Evolutionary conservation across 2,329 filamentous ascomycete genomes (phyloP).

Genomic region (Alternaria ethzedia): DNA sequence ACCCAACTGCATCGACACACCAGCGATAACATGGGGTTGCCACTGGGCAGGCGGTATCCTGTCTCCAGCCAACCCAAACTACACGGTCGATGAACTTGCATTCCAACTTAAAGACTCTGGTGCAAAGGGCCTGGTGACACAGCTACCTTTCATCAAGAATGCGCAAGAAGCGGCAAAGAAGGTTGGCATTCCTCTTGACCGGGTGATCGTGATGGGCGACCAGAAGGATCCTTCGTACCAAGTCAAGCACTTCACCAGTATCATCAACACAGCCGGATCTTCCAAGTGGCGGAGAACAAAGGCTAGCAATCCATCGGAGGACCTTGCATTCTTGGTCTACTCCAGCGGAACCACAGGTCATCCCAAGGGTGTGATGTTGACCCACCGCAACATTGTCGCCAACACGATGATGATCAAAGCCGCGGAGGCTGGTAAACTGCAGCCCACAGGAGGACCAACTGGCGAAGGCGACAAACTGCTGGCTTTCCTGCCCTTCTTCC

Average conservation of each 20-base stretch:
- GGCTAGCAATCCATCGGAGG: constrained; percentile 68
- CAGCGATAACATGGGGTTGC: constrained; percentile 76
- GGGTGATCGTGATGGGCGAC: constrained; percentile 79
- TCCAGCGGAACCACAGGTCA: constrained; percentile 88
- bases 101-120: constrained; percentile 82
- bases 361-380: constrained; percentile 89
- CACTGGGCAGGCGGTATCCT: constrained; percentile 83
- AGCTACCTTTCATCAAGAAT: constrained; percentile 68
- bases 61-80: constrained; percentile 87
- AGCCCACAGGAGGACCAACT: constrained; percentile 63
- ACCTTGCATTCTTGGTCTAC: constrained; percentile 86
- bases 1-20: constrained; percentile 82
- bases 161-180: constrained; percentile 71
- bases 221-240: constrained; percentile 63
- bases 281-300: constrained; percentile 66
- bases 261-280: constrained; percentile 68
- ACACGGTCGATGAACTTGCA: constrained; percentile 81
- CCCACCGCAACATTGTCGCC: constrained; percentile 80
- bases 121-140: constrained; percentile 77
- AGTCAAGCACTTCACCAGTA: constrained; percentile 74
- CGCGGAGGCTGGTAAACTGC: constrained; percentile 58
- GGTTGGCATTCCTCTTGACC: constrained; percentile 73
- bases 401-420: constrained; percentile 62
- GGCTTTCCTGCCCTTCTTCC: constrained; percentile 86
- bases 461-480: constrained; percentile 74